Base-by-base conservation (phyloP, 768 basidiomycete species). In the Daedaleopsis nitida region DNA sequence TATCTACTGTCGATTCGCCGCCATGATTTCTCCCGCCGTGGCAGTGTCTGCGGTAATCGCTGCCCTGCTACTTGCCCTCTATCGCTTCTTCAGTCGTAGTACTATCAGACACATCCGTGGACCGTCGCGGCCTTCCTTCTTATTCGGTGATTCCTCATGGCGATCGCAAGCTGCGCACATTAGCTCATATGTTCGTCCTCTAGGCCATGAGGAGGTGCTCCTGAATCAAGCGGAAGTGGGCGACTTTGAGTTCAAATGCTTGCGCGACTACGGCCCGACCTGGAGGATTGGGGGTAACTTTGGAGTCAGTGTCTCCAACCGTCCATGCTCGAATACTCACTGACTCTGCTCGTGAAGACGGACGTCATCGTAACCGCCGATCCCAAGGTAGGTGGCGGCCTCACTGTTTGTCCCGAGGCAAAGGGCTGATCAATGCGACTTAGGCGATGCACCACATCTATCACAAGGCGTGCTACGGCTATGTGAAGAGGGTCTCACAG, bases 381-480 rank as follows among this genome's bases (percentile, higher is more conserved):
- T 16, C 58, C 45, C 4, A 60, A 56, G 62, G 45, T 65, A 32
- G 7, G 27, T 16, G 49, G 32, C 10, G 19, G 1, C 9, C 12
- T n/a, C n/a, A n/a, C n/a, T n/a, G n/a, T n/a, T n/a, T n/a, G n/a
- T n/a, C n/a, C n/a, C 17, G 6, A 47, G 23, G 3, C 35, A 17
- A 6, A 3, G 37, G 24, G 13, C 24, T 24, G 35, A 39, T 38
- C n/a, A 37, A 49, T 44, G 24, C 42, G 0, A 43, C 45, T 34
- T 53, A 72, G 59, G 70, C 68, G 0, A 24, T 72, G 37, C 72
- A 72, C 24, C 65, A 69, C 38, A 66, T 70, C 13, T 64, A 62
- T 14, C 67, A 73, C 16, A 65, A 65, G n/a, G 65, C 70, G 5
- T 65, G 64, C n/a, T 70, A 70, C 50, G 60, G 57, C 49, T 73